These are phyloP conservation scores for Lyophyllum shimeji DNA, from an alignment of 768 basidiomycete species.

Conservation along the genomic window DNA sequence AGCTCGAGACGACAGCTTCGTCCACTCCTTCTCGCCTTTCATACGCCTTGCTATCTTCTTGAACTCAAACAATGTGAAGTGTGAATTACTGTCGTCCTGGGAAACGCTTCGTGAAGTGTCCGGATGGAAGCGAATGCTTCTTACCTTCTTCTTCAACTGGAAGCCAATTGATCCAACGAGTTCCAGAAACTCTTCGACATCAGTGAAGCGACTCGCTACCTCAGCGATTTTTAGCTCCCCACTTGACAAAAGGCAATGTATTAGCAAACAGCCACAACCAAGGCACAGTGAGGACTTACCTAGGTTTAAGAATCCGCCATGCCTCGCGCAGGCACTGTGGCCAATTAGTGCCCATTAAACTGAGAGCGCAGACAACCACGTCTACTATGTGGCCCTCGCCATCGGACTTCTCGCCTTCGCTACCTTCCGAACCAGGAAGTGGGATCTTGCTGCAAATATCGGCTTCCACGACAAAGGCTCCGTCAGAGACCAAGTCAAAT, in stretches of 20 bases:
- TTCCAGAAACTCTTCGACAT: slow-evolving; percentile 63
- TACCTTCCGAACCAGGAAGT: slow-evolving; percentile 74
- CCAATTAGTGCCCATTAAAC: slow-evolving; percentile 98
- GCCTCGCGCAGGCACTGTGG: slow-evolving; percentile 86
- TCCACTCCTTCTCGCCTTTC: slow-evolving; percentile 62
- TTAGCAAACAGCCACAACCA: background rate
- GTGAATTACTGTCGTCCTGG: slow-evolving; percentile 80
- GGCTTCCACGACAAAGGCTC: slow-evolving; percentile 79
- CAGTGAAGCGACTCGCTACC: slow-evolving; percentile 80
- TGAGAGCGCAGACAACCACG: slow-evolving; percentile 89
- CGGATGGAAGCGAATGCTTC: slow-evolving; percentile 1
- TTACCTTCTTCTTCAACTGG: slow-evolving; percentile 65
- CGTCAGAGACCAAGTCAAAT: slow-evolving; percentile 78
- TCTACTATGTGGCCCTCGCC: slow-evolving; percentile 82
- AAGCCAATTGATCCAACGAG: slow-evolving; percentile 74
- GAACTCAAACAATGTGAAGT: slow-evolving; percentile 86
- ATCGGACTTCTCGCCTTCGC: slow-evolving; percentile 33
- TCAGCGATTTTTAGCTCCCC: slow-evolving; percentile 88
- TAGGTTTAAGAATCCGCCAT: slow-evolving; percentile 81
- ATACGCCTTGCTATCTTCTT: slow-evolving; percentile 50
- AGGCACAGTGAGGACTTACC: slow-evolving; percentile 39
- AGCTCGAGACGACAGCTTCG: slow-evolving; percentile 48
- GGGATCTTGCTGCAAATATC: slow-evolving; percentile 84
- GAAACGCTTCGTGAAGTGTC: background rate
- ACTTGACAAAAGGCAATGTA: slow-evolving; percentile 34